A percentile compares a stretch with the other conserved stretches of the same genome.
These are phyloP conservation scores for Monilinia laxa DNA, from an alignment of 2,329 filamentous ascomycete species.

Conservation along the genomic window DNA sequence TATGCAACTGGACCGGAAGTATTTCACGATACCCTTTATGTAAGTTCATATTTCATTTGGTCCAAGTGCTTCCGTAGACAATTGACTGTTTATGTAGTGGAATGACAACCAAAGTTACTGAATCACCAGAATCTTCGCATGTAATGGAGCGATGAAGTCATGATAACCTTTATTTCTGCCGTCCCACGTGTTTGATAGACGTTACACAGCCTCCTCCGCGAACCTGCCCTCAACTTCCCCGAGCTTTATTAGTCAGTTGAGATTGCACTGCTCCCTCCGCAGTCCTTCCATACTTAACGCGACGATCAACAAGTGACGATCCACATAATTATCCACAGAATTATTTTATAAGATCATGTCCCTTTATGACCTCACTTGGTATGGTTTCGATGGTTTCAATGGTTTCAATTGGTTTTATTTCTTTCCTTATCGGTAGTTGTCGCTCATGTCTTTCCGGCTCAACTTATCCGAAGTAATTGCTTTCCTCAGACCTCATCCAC, in stretches of 20 bases:
- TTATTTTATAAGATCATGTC: background rate
- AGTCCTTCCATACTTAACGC: background rate
- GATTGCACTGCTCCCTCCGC: background rate
- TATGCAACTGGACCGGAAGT: constrained; percentile 56
- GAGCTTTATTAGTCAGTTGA: background rate
- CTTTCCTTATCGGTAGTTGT: background rate
- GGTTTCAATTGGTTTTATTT: background rate
- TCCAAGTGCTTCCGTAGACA: background rate
- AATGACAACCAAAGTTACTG: constrained; percentile 16
- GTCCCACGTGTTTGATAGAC: background rate
- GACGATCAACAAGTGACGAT: background rate
- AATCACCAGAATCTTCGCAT: background rate
- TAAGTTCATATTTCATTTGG: background rate
- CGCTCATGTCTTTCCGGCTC: background rate
- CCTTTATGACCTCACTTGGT: background rate
- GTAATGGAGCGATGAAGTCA: background rate
- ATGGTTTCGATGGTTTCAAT: background rate
- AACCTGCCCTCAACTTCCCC: background rate
- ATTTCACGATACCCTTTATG: constrained; percentile 49
- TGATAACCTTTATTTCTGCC: constrained; percentile 5
- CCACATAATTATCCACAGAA: background rate
- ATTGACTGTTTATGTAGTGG: constrained; percentile 1
- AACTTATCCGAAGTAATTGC: background rate
- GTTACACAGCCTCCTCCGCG: constrained; percentile 10
- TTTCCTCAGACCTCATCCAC: background rate